Evolutionary conservation across 176 grass and related monocot species (phyloP), one percentile per base, ranked within the genome.

Genomic region (Alopecurus myosuroides): DNA sequence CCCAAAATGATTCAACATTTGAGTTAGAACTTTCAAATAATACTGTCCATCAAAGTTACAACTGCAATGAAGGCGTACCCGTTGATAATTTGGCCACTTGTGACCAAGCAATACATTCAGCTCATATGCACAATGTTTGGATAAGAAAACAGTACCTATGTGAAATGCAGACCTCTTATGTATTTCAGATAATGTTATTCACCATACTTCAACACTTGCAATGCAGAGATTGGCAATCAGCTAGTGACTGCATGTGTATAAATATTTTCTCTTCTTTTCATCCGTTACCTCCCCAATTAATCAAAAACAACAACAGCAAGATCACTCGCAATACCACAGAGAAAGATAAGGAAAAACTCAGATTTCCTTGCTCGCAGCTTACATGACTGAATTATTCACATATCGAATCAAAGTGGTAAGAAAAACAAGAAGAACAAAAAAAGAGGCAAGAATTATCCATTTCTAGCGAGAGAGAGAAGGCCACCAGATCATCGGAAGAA

Each of bases 311-410:
- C 71, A 89, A 18, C 13, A 75, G 74, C 26, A 52, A 77, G 35
- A 77, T 72, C 14, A 64, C 66, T 65, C 23, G 18, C 14, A 52
- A 84, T 40, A 87, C 58, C 68, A 83, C 50, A 84, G 52, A 79
- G 84, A 87, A 87, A 84, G 67, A 67, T 68, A 68, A 84, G 81
- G 81, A 91, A 85, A 91, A 90, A 58, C 89, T 91, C 81, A 88
- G 89, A 91, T 91, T 91, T 88, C 85, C 89, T 91, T 77, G 80
- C 58, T 84, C 81, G 70, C 85, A 84, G 81, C 76, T 81, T 91
- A 87, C 85, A 87, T 76, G 51, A 90, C 88, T 68, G 80, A 84
- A 91, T 91, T 91, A 91, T 91, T 91, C 89, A 91, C 89, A 91
- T 91, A 84, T 90, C 70, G 34, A 91, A 91, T 91, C 89, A 55